phyloP scores from a whole-genome alignment of 2,329 filamentous ascomycete species.

The Venturia effusa region DNA sequence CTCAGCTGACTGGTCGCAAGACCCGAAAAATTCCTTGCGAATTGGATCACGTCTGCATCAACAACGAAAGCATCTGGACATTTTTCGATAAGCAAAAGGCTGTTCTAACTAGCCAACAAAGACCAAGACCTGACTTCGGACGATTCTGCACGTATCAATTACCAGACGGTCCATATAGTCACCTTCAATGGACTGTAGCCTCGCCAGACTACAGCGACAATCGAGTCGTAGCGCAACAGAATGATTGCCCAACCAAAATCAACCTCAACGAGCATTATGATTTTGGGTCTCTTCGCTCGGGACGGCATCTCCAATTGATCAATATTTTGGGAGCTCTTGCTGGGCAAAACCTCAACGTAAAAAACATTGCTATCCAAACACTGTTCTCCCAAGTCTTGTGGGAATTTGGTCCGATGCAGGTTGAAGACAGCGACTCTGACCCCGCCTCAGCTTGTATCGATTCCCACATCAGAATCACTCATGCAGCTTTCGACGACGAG shows the following conservation, averaged over 20 bases:
- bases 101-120: background rate
- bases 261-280: conserved; percentile 43
- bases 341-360: conserved; percentile 48
- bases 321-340: conserved; percentile 40
- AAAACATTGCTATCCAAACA: conserved; percentile 37
- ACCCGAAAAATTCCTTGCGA: background rate
- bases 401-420: conserved; percentile 42
- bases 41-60: background rate
- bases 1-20: conserved; percentile 15
- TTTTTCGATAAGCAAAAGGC: background rate
- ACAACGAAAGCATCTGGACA: background rate
- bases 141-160: background rate
- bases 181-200: conserved; percentile 18
- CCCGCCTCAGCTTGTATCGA: background rate
- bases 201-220: conserved; percentile 21
- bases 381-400: conserved; percentile 39
- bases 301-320: conserved; percentile 36
- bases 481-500: background rate
- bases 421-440: background rate
- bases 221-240: conserved; percentile 39
- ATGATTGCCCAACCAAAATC: conserved; percentile 35
- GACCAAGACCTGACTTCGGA: background rate
- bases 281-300: conserved; percentile 37
- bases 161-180: background rate
- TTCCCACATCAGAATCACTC: background rate